Percentiles rank a stretch among this genome's conserved stretches.
Evolutionary conservation across 768 basidiomycete genomes (phyloP).

Genomic region (Kwoniella sp.): DNA sequence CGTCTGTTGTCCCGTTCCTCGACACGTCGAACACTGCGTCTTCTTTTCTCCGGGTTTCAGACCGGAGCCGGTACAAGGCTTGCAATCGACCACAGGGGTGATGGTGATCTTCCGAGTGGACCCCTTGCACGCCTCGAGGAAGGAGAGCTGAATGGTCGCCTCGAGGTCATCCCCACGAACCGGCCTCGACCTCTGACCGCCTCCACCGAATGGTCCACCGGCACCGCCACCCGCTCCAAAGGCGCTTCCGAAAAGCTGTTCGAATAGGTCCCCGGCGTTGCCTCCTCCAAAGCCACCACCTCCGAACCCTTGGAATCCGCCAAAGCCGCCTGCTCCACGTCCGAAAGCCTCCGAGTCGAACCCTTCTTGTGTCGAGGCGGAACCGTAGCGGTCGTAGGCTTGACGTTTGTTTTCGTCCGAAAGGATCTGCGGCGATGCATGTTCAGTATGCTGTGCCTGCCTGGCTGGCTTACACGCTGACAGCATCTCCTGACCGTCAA

Average conservation of each 20-base stretch:
- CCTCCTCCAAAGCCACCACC: conserved; percentile 53
- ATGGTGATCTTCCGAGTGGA: conserved; percentile 68
- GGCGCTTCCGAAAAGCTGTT: conserved; percentile 69
- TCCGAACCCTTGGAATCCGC: conserved; percentile 71
- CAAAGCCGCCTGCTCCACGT: conserved; percentile 62
- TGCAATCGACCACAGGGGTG: conserved; percentile 76
- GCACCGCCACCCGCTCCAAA: conserved; percentile 46
- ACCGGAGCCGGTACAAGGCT: conserved; percentile 77
- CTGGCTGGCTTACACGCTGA: too few relatives aligned
- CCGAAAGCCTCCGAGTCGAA: conserved; percentile 85
- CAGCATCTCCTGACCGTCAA: neutral
- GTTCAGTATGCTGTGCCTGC: too few relatives aligned
- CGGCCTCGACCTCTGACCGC: conserved; percentile 51
- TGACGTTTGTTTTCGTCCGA: conserved; percentile 92
- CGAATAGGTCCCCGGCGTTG: conserved; percentile 67
- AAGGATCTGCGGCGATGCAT: conserved; percentile 59
- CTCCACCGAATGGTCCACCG: conserved; percentile 51
- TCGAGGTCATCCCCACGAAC: conserved; percentile 76
- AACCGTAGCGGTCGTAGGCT: conserved; percentile 84
- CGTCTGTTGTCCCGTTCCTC: conserved; percentile 79
- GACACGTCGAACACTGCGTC: conserved; percentile 70
- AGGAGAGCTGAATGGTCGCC: conserved; percentile 66
- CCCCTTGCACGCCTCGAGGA: conserved; percentile 95
- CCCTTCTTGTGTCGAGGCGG: conserved; percentile 85
- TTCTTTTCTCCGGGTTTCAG: conserved; percentile 81